Base-by-base conservation (phyloP, 1,284 basidiomycete species). In the Puccinia hordei region DNA sequence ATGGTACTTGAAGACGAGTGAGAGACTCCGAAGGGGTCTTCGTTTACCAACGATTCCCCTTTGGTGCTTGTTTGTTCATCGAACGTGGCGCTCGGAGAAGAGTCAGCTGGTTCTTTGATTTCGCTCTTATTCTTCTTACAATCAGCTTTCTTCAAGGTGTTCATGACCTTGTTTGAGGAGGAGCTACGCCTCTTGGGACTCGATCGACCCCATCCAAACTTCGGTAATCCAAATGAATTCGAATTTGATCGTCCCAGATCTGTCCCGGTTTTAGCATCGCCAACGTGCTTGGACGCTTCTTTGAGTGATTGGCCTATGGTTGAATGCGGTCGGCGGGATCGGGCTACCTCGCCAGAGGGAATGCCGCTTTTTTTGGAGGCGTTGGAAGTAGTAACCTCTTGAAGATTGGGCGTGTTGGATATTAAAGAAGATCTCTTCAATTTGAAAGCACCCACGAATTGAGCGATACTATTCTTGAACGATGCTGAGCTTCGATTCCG, bases 331-430 rank as follows among this genome's bases (percentile, higher is more conserved):
- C 65, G 65, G 33, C 38, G 15, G 8, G 65, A 24, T 46, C n/a
- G 38, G 44, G 24, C 22, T 8, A 38, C n/a, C 0, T 66, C 65
- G 38, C 15, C 38, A 44, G 44, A n/a, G 22, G 22, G 38, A 66
- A 24, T 1, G 15, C 24, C 24, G n/a, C 38, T 46, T 44, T 46
- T 41, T 44, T 38, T 41, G 44, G 65, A 27, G 38, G 44, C 35
- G 24, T 44, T 46, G 33, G 24, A 4, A 41, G 30, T 44, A n/a
- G 65, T 66, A n/a, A 44, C 38, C 19, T 66, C 44, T 33, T 24
- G 65, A 44, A 66, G 65, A 41, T 66, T 44, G 65, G 44, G 65
- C 19, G 65, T n/a, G 65, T 66, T 66, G 65, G 44, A 66, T 24
- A 27, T 15, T 6, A 38, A 44, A 66, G 65, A 66, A 6, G 65